phyloP scores from a whole-genome alignment of 345 rosid genomes.

The Pseudoturritis turrita region DNA sequence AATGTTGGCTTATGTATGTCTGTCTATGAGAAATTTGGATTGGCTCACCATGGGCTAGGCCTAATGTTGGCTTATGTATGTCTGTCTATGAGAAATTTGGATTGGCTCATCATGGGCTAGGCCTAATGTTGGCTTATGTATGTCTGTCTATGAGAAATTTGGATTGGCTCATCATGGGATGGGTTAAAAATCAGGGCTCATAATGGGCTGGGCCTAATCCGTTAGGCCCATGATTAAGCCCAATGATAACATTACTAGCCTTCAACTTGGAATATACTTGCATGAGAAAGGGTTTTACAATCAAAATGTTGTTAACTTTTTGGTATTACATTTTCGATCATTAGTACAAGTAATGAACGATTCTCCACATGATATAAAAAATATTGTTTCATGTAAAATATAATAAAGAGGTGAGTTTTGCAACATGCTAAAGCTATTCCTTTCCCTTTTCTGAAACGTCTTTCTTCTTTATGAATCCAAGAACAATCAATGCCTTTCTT shows the following conservation, averaged over 20 bases:
- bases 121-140: slow-evolving; percentile 21
- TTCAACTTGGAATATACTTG: slow-evolving; percentile 28
- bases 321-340: slow-evolving; percentile 1
- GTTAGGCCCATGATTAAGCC: background rate
- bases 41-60: background rate
- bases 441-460: slow-evolving; percentile 27
- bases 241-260: background rate
- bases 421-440: slow-evolving; percentile 39
- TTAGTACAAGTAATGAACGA: slow-evolving; percentile 14
- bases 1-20: slow-evolving; percentile 17
- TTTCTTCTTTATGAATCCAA: slow-evolving; percentile 36
- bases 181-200: background rate
- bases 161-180: slow-evolving; percentile 4
- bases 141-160: background rate
- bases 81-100: slow-evolving; percentile 1
- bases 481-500: slow-evolving; percentile 10
- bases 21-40: slow-evolving; percentile 3
- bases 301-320: slow-evolving; percentile 14
- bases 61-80: slow-evolving; percentile 21
- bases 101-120: background rate
- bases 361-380: background rate
- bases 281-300: slow-evolving; percentile 14
- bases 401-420: background rate
- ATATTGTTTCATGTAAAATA: background rate
- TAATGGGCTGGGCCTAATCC: background rate